A percentile compares a stretch with the other conserved stretches of the same genome.
Evolutionary conservation across 495 filamentous ascomycete species (phyloP).

Genomic region (Penicillium cinerascens): DNA sequence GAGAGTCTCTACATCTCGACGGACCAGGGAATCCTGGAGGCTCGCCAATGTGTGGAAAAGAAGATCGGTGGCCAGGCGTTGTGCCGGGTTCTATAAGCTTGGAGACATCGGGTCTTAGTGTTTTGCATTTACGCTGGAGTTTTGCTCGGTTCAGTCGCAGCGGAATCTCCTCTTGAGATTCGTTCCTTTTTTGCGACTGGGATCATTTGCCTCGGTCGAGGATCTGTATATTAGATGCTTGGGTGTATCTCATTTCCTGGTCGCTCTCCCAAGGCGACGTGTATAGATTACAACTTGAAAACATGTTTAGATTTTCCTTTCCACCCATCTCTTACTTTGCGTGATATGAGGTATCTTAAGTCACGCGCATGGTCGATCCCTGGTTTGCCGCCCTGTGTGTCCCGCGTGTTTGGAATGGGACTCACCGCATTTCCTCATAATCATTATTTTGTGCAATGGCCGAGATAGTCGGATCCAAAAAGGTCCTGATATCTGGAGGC

Average conservation of each 20-base stretch:
- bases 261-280: conserved; percentile 17
- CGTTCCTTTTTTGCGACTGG: conserved; percentile 33
- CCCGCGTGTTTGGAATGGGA: not conserved
- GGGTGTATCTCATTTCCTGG: conserved; percentile 24
- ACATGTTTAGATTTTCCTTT: conserved; percentile 16
- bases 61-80: conserved; percentile 80
- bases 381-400: not conserved
- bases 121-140: conserved; percentile 47
- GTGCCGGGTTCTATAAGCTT: conserved; percentile 57
- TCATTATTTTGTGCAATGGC: conserved; percentile 2
- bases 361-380: conserved; percentile 8
- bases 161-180: conserved; percentile 31
- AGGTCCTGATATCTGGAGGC: conserved; percentile 54
- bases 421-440: not conserved
- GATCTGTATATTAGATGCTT: conserved; percentile 41
- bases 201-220: conserved; percentile 33
- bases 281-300: conserved; percentile 31
- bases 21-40: conserved; percentile 77
- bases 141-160: conserved; percentile 38
- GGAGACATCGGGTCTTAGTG: conserved; percentile 12
- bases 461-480: conserved; percentile 11
- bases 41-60: conserved; percentile 80
- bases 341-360: not conserved
- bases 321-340: not conserved
- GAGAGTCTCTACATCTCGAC: conserved; percentile 82